phyloP scores from a whole-genome alignment of 345 rosid genomes.

The Viola odorata region DNA sequence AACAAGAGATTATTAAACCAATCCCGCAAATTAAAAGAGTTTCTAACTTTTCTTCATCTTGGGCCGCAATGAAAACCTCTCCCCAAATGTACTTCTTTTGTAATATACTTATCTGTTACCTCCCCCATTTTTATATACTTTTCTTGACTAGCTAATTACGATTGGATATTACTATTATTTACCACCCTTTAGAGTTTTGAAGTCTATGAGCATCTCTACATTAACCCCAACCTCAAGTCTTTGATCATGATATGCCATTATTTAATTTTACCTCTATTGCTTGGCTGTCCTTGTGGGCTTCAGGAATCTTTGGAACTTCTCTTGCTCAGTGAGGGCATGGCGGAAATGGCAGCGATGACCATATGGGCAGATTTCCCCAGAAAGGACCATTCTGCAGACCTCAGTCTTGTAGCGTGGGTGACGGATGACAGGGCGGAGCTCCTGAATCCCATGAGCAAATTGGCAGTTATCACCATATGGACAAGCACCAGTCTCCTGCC shows the following conservation, averaged over 20 bases:
- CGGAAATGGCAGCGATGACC: constrained; percentile 97
- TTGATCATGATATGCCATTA: background rate
- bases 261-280: constrained; percentile 23
- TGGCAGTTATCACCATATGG: constrained; percentile 71
- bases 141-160: background rate
- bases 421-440: constrained; percentile 84
- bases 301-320: constrained; percentile 20
- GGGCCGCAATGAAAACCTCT: background rate
- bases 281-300: constrained; percentile 1
- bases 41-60: too few relatives aligned
- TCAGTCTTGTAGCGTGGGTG: constrained; percentile 90
- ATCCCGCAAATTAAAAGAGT: too few relatives aligned
- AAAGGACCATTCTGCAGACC: constrained; percentile 71
- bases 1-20: too few relatives aligned
- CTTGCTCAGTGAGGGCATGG: constrained; percentile 78
- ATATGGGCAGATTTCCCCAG: constrained; percentile 67
- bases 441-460: constrained; percentile 81
- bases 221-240: background rate
- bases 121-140: background rate
- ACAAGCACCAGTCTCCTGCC: constrained; percentile 93
- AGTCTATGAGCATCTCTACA: constrained; percentile 17
- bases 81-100: background rate
- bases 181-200: constrained; percentile 1
- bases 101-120: background rate
- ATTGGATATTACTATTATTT: background rate